These are phyloP conservation scores for Skeletonema marinoi DNA, from an alignment of 108 stramenopile genomes.

Conservation along the genomic window DNA sequence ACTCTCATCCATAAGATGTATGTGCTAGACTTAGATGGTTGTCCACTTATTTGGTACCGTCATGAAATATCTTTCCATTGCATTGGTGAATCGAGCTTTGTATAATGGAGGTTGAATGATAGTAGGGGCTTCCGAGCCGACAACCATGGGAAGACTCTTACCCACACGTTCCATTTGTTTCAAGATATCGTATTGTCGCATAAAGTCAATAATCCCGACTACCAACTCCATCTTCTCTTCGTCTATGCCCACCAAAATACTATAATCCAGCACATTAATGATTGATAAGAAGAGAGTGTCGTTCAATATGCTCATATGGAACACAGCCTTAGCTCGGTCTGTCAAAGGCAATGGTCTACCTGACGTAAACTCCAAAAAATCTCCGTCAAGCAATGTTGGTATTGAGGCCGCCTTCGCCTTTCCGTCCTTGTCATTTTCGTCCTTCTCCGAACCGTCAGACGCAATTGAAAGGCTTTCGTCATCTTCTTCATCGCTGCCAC, in stretches of 20 bases:
- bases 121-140: conserved; percentile 96
- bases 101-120: conserved; percentile 97
- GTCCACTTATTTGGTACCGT: conserved; percentile 98
- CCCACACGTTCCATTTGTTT: conserved; percentile 97
- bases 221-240: conserved; percentile 92
- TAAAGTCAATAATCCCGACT: conserved; percentile 98
- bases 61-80: conserved; percentile 98
- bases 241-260: conserved; percentile 95
- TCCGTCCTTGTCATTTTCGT: conserved; percentile 33
- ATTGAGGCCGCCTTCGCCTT: conserved; percentile 29
- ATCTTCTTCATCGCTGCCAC: conserved; percentile 41
- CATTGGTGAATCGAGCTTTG: conserved; percentile 92
- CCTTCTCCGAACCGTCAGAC: conserved; percentile 24
- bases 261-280: conserved; percentile 97
- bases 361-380: conserved; percentile 92
- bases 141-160: conserved; percentile 95
- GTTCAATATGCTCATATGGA: conserved; percentile 94
- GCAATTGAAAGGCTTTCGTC: conserved; percentile 23
- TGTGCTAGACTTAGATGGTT: conserved; percentile 45
- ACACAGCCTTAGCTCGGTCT: conserved; percentile 91
- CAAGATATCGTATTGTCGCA: conserved; percentile 98
- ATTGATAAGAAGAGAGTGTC: conserved; percentile 95
- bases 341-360: conserved; percentile 94
- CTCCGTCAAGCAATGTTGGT: conserved; percentile 90
- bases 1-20: background rate